Base-by-base conservation (phyloP, 495 filamentous ascomycete genomes). In the Aspergillus ostianus region DNA sequence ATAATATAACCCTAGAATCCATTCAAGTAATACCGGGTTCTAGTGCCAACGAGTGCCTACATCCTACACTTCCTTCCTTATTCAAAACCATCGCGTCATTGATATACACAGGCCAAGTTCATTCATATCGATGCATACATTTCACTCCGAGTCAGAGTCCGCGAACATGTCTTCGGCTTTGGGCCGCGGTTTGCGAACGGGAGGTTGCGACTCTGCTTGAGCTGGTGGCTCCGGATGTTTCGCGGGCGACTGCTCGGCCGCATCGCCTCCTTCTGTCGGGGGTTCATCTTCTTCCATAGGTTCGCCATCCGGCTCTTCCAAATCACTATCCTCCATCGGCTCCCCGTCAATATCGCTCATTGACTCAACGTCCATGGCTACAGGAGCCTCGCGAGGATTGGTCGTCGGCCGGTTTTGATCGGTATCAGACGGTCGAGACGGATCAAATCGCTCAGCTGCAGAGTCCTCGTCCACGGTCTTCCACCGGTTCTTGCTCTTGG, bases 161-260 rank as follows among this genome's bases (percentile, higher is more conserved):
- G 90, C 93, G 84, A 96, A 97, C 92, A 97, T 96, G 68, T 97
- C 93, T 67, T 91, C 91, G 4, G 93, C 93, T 62, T 85, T 90
- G 69, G 91, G 90, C 51, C 92, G 84, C 62, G 83, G 84, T 64
- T 77, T 79, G 61, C 76, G 74, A 51, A 58, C 57, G 60, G 72
- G 64, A 49, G 68, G 62, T 36, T 67, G 70, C 50, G 53, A 61
- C 29, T 68, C 65, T 5, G 68, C 48, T 23, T 69, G 69, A 21
- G 60, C 62, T 17, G 68, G 55, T 19, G 65, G 58, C 15, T 72
- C 57, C 47, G 56, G 53, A 29, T 60, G 26, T 20, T 61, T 57
- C 49, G 71, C 58, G 27, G 64, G 51, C 23, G 50, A 50, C 5
- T 70, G 56, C 17, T 59, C 53, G 32, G 61, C 60, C 29, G 56